Conservation (phyloP, 2,329 filamentous ascomycete species). For the Colletotrichum liaoningense region DNA sequence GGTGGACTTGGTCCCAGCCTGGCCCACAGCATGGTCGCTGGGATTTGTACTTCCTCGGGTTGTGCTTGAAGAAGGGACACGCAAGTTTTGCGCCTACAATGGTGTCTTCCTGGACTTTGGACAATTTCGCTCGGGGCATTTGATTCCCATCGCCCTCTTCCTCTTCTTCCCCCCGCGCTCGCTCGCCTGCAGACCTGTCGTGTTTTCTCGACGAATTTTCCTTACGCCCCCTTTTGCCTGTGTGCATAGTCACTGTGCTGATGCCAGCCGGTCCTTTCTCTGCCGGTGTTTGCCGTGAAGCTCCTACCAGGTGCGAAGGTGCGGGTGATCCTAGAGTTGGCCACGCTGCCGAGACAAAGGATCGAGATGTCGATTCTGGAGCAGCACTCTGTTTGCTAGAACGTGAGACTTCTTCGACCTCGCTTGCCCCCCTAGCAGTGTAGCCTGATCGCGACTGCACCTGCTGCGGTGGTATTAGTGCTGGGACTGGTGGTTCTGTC, state of each 20-base stretch:
- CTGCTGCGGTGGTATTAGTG: not conserved
- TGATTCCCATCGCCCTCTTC: not conserved
- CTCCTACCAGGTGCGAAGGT: not conserved
- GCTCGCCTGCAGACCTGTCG: not conserved
- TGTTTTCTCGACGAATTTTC: not conserved
- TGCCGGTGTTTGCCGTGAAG: not conserved
- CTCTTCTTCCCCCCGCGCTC: not conserved
- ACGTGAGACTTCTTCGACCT: not conserved
- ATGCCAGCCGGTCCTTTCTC: not conserved
- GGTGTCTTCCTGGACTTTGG: conserved; percentile 17
- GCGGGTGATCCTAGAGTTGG: not conserved
- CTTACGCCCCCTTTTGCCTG: not conserved
- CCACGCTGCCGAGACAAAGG: not conserved
- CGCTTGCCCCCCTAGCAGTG: not conserved
- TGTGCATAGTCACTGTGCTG: not conserved
- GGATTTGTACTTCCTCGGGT: conserved; percentile 47
- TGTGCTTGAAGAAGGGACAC: conserved; percentile 54
- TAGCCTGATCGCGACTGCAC: not conserved
- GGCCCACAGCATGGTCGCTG: conserved; percentile 49
- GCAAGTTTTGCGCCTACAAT: conserved; percentile 40
- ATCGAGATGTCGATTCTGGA: not conserved
- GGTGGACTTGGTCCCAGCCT: conserved; percentile 51
- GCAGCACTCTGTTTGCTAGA: not conserved
- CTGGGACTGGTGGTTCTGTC: not conserved
- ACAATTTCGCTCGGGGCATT: conserved; percentile 12